phyloP scores from a whole-genome alignment of 495 filamentous ascomycete genomes.

The Xylaria intraflava region DNA sequence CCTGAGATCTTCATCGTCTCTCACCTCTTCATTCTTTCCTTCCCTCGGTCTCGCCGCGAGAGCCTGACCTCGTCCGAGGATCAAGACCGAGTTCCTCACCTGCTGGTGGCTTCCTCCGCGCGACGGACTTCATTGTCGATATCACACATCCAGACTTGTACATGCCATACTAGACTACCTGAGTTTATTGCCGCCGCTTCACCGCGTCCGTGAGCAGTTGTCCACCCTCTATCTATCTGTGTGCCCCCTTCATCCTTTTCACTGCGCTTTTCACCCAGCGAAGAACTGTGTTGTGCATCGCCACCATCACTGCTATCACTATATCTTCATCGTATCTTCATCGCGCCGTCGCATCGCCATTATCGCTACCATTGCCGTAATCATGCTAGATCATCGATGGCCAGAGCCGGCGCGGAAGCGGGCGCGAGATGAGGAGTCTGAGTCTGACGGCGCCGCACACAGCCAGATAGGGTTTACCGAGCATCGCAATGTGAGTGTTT shows the following conservation, averaged over 20 bases:
- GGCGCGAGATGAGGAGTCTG: constrained; percentile 15
- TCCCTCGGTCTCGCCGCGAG: constrained; percentile 8
- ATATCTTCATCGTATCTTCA: no score
- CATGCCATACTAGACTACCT: no score
- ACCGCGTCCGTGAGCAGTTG: not conserved
- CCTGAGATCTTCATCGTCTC: not conserved
- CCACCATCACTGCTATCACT: not conserved
- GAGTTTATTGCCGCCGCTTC: not conserved
- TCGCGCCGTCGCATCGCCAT: not conserved
- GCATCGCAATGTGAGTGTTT: constrained; percentile 40
- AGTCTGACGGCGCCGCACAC: constrained; percentile 11
- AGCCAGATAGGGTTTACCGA: constrained; percentile 39
- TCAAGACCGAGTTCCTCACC: not conserved
- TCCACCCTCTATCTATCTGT: not conserved
- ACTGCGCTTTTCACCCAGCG: not conserved
- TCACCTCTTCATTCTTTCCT: not conserved
- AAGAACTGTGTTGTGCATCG: not conserved
- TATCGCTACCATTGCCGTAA: not conserved
- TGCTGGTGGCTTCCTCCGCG: not conserved
- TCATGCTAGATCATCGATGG: constrained; percentile 21
- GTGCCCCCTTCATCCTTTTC: not conserved
- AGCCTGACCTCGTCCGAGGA: not conserved
- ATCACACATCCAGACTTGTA: no score
- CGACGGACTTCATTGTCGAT: no score
- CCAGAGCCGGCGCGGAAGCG: constrained; percentile 22